Conservation (phyloP, 225 moss, liverwort and hornwort species). For the Lunularia cruciata region DNA sequence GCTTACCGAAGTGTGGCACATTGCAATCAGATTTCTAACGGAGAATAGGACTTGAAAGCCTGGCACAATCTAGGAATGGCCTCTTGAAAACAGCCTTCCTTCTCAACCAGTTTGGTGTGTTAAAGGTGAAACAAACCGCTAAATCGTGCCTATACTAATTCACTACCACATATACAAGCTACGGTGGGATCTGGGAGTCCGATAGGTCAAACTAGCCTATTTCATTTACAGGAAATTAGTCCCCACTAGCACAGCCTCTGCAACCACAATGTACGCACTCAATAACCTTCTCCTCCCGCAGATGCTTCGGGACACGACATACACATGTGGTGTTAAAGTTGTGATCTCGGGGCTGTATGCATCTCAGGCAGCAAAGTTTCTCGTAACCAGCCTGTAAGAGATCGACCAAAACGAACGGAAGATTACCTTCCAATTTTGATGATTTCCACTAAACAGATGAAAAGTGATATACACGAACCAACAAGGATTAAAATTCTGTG, state of each 20-base stretch:
- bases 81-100: too few species aligned
- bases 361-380: slow-evolving; percentile 93
- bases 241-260: slow-evolving; percentile 98
- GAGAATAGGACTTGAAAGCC: too few species aligned
- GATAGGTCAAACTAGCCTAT: not conserved
- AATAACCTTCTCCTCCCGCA: slow-evolving; percentile 98
- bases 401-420: too few species aligned
- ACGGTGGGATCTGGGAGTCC: not conserved
- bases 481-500: not conserved
- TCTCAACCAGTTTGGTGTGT: too few species aligned
- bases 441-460: too few species aligned
- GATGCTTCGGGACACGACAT: slow-evolving; percentile 98
- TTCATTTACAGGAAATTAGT: slow-evolving; percentile 37
- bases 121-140: too few species aligned
- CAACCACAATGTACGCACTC: slow-evolving; percentile 99
- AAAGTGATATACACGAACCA: not conserved
- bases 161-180: slow-evolving; percentile 11
- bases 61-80: too few species aligned
- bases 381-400: slow-evolving; percentile 86
- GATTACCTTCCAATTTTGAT: too few species aligned
- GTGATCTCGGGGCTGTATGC: slow-evolving; percentile 99
- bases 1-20: too few species aligned
- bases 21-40: too few species aligned
- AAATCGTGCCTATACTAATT: too few species aligned
- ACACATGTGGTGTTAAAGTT: slow-evolving; percentile 99